phyloP scores from a whole-genome alignment of 352 stramenopile species.

The Phytopythium litorale region DNA sequence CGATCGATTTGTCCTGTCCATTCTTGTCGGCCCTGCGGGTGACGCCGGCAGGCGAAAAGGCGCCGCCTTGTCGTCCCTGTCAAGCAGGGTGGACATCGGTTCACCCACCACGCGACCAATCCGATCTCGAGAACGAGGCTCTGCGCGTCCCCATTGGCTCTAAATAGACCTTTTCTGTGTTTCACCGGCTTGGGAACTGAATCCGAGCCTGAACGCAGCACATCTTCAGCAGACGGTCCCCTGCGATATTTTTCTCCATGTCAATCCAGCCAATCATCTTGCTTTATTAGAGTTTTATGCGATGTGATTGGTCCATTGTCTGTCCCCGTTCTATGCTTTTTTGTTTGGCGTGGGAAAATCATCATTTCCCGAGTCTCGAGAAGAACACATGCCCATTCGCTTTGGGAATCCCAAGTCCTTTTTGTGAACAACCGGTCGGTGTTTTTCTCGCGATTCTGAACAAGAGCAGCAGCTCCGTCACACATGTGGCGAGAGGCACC shows the following conservation, averaged over 20 bases:
- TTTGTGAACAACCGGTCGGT: neutral
- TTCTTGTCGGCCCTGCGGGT: neutral
- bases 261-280: neutral
- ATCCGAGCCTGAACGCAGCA: neutral
- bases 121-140: neutral
- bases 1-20: neutral
- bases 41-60: neutral
- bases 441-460: neutral
- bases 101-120: constrained; percentile 4
- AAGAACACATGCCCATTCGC: neutral
- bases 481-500: constrained; percentile 1
- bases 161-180: neutral
- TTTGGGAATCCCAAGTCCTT: neutral
- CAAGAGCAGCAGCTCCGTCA: neutral
- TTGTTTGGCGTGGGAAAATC: neutral
- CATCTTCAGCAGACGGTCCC: neutral
- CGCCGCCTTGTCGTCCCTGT: constrained; percentile 1
- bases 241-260: neutral
- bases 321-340: neutral
- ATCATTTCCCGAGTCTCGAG: neutral
- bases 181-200: neutral
- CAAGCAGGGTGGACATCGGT: constrained; percentile 7
- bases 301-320: neutral
- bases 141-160: neutral
- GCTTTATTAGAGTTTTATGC: neutral